A percentile compares a stretch with the other conserved stretches of the same genome.
Evolutionary conservation across 2,329 filamentous ascomycete genomes (phyloP).

Genomic region (Scedosporium boydii): DNA sequence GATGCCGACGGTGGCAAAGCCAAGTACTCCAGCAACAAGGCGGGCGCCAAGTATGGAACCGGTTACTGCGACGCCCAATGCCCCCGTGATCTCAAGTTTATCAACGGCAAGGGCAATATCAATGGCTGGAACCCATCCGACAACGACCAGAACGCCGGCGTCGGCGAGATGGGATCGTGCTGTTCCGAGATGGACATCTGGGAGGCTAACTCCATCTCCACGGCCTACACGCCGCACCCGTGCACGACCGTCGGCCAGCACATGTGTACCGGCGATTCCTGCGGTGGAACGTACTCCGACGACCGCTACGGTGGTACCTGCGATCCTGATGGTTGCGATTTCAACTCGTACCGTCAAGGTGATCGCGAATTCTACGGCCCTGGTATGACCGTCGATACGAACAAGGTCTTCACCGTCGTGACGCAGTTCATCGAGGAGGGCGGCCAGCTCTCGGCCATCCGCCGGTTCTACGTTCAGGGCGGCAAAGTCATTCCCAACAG

Average conservation of each 20-base stretch:
- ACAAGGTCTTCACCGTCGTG: slow-evolving; percentile 51
- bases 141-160: slow-evolving; percentile 45
- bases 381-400: slow-evolving; percentile 47
- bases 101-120: slow-evolving; percentile 43
- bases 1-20: slow-evolving; percentile 44
- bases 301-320: slow-evolving; percentile 53
- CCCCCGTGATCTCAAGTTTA: slow-evolving; percentile 47
- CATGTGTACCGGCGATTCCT: slow-evolving; percentile 39
- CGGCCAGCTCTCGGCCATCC: slow-evolving; percentile 27
- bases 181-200: slow-evolving; percentile 54
- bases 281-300: slow-evolving; percentile 41
- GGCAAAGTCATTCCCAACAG: slow-evolving; percentile 48
- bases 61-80: slow-evolving; percentile 45
- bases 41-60: slow-evolving; percentile 50
- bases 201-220: slow-evolving; percentile 17
- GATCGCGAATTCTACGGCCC: slow-evolving; percentile 52
- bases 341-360: slow-evolving; percentile 60
- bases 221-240: slow-evolving; percentile 49
- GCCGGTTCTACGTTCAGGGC: slow-evolving; percentile 56
- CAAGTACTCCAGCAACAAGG: slow-evolving; percentile 40
- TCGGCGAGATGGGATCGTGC: slow-evolving; percentile 44
- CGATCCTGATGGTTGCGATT: slow-evolving; percentile 62
- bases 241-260: slow-evolving; percentile 42
- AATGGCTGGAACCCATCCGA: slow-evolving; percentile 40
- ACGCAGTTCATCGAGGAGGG: slow-evolving; percentile 50